A percentile compares a stretch with the other conserved stretches of the same genome.
These are phyloP conservation scores for Penicillium polonicum DNA, from an alignment of 2,329 filamentous ascomycete species.

Conservation along the genomic window DNA sequence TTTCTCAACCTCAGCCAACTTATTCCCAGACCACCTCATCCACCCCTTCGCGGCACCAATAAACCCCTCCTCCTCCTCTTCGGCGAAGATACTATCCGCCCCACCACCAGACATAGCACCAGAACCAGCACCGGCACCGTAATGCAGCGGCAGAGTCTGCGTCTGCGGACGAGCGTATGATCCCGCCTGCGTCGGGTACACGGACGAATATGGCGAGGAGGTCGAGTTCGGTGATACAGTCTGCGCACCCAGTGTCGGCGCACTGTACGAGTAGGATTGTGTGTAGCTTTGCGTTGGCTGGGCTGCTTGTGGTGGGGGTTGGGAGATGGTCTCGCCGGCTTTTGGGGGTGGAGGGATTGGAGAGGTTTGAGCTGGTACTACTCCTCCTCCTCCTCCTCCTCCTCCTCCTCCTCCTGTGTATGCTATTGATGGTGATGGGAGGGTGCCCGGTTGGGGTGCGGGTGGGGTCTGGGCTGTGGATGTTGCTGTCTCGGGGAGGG, in stretches of 20 bases:
- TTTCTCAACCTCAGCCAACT: conserved; percentile 47
- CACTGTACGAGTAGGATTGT: conserved; percentile 19
- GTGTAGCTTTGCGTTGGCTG: conserved; percentile 1
- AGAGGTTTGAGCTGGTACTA: neutral
- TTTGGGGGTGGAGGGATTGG: conserved; percentile 22
- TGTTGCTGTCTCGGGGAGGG: conserved; percentile 15
- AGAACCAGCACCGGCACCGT: neutral
- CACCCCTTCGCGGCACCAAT: conserved; percentile 45
- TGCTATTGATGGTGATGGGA: conserved; percentile 11
- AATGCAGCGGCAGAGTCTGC: conserved; percentile 19
- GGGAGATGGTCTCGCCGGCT: conserved; percentile 13
- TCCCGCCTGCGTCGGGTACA: conserved; percentile 25
- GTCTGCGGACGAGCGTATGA: neutral
- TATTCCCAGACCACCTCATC: conserved; percentile 41
- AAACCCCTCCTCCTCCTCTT: conserved; percentile 39
- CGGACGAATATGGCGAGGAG: conserved; percentile 26
- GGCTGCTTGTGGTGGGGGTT: neutral
- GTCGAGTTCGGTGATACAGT: conserved; percentile 23
- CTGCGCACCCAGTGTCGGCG: neutral
- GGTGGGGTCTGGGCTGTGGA: conserved; percentile 27
- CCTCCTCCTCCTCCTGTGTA: neutral
- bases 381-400: neutral
- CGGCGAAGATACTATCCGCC: conserved; percentile 17
- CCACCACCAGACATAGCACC: conserved; percentile 12
- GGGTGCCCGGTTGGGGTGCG: conserved; percentile 41